Percentiles rank a stretch among this genome's conserved stretches.
These are phyloP conservation scores for Alternaria sp. DNA, from an alignment of 2,329 filamentous ascomycete species.

Conservation along the genomic window DNA sequence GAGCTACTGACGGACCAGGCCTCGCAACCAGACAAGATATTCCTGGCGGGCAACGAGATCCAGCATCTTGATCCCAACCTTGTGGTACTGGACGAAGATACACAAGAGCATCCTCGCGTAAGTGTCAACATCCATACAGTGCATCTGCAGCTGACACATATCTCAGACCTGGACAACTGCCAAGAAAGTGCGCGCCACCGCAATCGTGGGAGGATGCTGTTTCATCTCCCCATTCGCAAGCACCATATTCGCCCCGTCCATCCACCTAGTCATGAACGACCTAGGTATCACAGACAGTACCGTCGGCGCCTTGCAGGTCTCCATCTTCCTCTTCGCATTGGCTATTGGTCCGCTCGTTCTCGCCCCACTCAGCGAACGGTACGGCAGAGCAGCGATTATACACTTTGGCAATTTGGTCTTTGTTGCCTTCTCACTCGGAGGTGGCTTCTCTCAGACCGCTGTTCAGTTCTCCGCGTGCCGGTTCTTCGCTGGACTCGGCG, in stretches of 20 bases:
- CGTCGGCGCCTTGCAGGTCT: slow-evolving; percentile 29
- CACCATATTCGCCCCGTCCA: slow-evolving; percentile 38
- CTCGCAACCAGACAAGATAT: not conserved
- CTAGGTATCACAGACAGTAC: slow-evolving; percentile 27
- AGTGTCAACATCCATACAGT: not conserved
- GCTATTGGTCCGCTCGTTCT: slow-evolving; percentile 40
- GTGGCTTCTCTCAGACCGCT: slow-evolving; percentile 12
- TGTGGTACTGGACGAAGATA: not conserved
- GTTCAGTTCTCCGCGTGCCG: not conserved
- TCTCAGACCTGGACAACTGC: slow-evolving; percentile 7
- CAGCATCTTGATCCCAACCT: not conserved
- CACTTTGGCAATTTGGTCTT: slow-evolving; percentile 31
- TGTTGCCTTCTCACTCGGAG: slow-evolving; percentile 31
- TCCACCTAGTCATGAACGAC: slow-evolving; percentile 24
- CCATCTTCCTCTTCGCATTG: slow-evolving; percentile 42
- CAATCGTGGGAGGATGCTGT: slow-evolving; percentile 9
- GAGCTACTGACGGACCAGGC: not conserved
- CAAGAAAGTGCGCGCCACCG: slow-evolving; percentile 13
- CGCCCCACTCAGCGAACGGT: slow-evolving; percentile 36
- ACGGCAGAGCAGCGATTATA: slow-evolving; percentile 30
- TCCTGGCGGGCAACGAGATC: not conserved
- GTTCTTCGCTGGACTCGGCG: not conserved
- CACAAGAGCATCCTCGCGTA: not conserved
- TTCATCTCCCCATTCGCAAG: slow-evolving; percentile 19
- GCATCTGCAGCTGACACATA: not conserved